Conservation (phyloP, 768 basidiomycete species). For the Cubamyces sp. region DNA sequence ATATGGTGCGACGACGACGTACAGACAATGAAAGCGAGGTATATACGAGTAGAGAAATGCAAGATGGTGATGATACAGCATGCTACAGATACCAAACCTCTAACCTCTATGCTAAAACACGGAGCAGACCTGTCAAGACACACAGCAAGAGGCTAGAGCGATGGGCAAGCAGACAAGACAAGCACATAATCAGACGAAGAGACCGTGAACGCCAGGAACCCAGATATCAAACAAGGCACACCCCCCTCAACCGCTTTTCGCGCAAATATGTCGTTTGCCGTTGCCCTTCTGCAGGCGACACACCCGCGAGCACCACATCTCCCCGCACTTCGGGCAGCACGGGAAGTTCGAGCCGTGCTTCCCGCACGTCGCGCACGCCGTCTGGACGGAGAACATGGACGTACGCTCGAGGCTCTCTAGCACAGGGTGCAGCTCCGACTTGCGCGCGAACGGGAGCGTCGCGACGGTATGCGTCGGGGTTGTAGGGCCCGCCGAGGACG, state of each 20-base stretch:
- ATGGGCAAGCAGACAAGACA: neutral
- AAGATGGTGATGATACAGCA: slow-evolving; percentile 13
- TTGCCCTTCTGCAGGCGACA: slow-evolving; percentile 25
- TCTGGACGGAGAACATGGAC: slow-evolving; percentile 33
- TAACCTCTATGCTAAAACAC: neutral
- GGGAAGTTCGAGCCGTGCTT: slow-evolving; percentile 36
- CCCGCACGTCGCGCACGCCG: slow-evolving; percentile 37
- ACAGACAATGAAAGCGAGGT: neutral
- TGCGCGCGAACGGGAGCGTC: slow-evolving; percentile 19
- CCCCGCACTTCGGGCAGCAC: slow-evolving; percentile 37
- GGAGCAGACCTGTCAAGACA: neutral
- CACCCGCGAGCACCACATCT: slow-evolving; percentile 38
- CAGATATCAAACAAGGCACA: neutral
- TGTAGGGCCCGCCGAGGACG: slow-evolving; percentile 34
- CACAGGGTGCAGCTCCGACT: slow-evolving; percentile 26
- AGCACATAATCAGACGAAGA: neutral
- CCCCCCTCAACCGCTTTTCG: slow-evolving; percentile 2
- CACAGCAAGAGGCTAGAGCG: slow-evolving; percentile 1
- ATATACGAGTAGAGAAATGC: neutral
- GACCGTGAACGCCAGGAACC: neutral
- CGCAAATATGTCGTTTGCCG: slow-evolving; percentile 27
- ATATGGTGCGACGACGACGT: neutral
- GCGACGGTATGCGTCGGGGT: slow-evolving; percentile 28
- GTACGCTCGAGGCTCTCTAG: slow-evolving; percentile 35
- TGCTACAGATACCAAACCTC: slow-evolving; percentile 4